These are phyloP conservation scores for Pseudonectria buxi DNA, from an alignment of 2,329 filamentous ascomycete genomes.

Conservation along the genomic window DNA sequence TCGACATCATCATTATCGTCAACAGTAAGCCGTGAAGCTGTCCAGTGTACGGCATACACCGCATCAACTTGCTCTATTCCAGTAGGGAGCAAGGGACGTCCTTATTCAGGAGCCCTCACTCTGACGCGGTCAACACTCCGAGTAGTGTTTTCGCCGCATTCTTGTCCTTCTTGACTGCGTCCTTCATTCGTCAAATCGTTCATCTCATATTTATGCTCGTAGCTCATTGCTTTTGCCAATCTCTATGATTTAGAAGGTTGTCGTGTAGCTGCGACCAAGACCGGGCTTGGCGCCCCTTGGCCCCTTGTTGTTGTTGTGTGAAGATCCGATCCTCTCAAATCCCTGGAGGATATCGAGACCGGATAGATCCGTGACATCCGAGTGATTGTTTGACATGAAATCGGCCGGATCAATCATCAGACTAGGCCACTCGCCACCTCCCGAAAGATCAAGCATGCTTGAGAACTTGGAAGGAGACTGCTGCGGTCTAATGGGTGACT, in stretches of 20 bases:
- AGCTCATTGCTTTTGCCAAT: slow-evolving; percentile 9
- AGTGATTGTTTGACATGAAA: slow-evolving; percentile 39
- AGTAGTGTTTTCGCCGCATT: neutral
- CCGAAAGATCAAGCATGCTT: slow-evolving; percentile 26
- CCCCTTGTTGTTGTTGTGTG: slow-evolving; percentile 24
- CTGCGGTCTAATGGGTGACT: slow-evolving; percentile 25
- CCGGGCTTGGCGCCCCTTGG: slow-evolving; percentile 22
- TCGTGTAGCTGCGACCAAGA: slow-evolving; percentile 26
- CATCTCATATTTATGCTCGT: slow-evolving; percentile 20
- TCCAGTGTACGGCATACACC: slow-evolving; percentile 9
- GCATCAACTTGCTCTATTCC: slow-evolving; percentile 20
- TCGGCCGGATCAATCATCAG: slow-evolving; percentile 32
- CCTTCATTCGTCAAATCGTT: slow-evolving; percentile 21
- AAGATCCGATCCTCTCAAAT: slow-evolving; percentile 65
- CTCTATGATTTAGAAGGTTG: slow-evolving; percentile 20
- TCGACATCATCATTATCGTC: slow-evolving; percentile 25
- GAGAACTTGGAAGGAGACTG: slow-evolving; percentile 47
- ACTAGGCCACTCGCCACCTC: slow-evolving; percentile 33
- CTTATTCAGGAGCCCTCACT: slow-evolving; percentile 3
- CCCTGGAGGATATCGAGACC: slow-evolving; percentile 68
- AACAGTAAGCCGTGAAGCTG: slow-evolving; percentile 25
- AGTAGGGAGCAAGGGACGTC: slow-evolving; percentile 11
- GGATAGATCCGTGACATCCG: slow-evolving; percentile 48
- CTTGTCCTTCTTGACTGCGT: neutral
- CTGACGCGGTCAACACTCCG: neutral